Evolutionary conservation across 495 filamentous ascomycete species (phyloP).

Genomic region (Astrothelium macrocarpum): DNA sequence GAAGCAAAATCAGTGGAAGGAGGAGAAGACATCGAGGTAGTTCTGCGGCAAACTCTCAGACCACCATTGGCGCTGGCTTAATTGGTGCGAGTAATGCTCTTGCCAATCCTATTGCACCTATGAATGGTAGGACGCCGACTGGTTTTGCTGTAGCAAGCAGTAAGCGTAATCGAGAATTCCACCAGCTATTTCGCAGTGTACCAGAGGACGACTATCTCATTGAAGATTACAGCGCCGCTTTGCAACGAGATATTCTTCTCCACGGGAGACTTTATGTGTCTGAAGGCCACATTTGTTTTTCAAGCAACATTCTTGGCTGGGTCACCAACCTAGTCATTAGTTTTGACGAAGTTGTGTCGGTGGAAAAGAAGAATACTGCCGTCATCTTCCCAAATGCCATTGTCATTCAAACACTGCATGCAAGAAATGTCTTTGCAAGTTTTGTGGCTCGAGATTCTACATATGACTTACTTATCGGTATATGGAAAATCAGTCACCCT

Average conservation of each 20-base stretch:
- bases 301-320: slow-evolving; percentile 98
- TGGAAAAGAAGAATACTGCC: slow-evolving; percentile 94
- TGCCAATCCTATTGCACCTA: slow-evolving; percentile 48
- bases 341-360: slow-evolving; percentile 92
- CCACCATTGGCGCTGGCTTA: slow-evolving; percentile 59
- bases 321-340: slow-evolving; percentile 93
- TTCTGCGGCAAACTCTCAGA: slow-evolving; percentile 64
- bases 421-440: slow-evolving; percentile 90
- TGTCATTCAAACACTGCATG: slow-evolving; percentile 90
- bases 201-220: slow-evolving; percentile 97
- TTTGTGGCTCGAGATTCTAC: slow-evolving; percentile 90
- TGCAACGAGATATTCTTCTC: slow-evolving; percentile 91
- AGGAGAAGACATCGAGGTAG: slow-evolving; percentile 66
- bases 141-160: slow-evolving; percentile 95
- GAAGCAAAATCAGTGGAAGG: slow-evolving; percentile 58
- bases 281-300: slow-evolving; percentile 96
- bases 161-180: slow-evolving; percentile 93
- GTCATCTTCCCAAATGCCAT: slow-evolving; percentile 96
- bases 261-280: slow-evolving; percentile 93
- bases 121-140: slow-evolving; percentile 64
- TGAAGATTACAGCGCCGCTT: slow-evolving; percentile 93
- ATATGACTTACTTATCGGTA: slow-evolving; percentile 92
- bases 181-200: slow-evolving; percentile 86
- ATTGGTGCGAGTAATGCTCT: slow-evolving; percentile 55
- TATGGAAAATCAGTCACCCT: slow-evolving; percentile 95